Conservation (phyloP, 2,329 filamentous ascomycete species). For the Stemphylium lycopersici region DNA sequence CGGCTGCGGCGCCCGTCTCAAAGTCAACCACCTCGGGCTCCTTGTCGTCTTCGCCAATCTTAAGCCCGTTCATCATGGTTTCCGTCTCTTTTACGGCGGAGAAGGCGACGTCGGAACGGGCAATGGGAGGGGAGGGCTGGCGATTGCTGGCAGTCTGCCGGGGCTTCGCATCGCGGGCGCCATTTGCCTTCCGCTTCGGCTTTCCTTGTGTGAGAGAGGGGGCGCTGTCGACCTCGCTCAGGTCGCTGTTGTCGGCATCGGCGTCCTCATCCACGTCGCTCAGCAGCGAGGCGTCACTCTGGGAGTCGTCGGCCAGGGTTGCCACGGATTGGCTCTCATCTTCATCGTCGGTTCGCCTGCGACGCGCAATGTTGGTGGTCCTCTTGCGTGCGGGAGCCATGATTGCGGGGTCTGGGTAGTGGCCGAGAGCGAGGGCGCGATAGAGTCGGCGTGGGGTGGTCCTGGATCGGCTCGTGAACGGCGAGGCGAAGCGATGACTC, state of each 20-base stretch:
- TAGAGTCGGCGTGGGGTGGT: conserved; percentile 26
- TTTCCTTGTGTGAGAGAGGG: conserved; percentile 45
- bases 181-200: conserved; percentile 48
- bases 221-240: conserved; percentile 58
- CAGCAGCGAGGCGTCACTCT: conserved; percentile 65
- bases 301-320: conserved; percentile 64
- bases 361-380: conserved; percentile 44
- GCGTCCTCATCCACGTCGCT: conserved; percentile 65
- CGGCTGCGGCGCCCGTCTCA: conserved; percentile 50
- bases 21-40: conserved; percentile 58
- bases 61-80: conserved; percentile 66
- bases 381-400: conserved; percentile 49
- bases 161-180: conserved; percentile 41
- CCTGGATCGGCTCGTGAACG: conserved; percentile 29
- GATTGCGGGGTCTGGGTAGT: conserved; percentile 24
- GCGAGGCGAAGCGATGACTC: conserved; percentile 27
- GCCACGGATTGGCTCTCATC: conserved; percentile 50
- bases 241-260: conserved; percentile 64
- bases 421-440: conserved; percentile 19
- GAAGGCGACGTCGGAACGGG: conserved; percentile 48
- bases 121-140: conserved; percentile 45
- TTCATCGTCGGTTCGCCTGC: conserved; percentile 49
- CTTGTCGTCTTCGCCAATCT: conserved; percentile 51
- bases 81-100: conserved; percentile 62
- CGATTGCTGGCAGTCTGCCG: conserved; percentile 34